These are phyloP conservation scores for Ulota crispa DNA, from an alignment of 225 moss, liverwort and hornwort genomes.

Conservation along the genomic window DNA sequence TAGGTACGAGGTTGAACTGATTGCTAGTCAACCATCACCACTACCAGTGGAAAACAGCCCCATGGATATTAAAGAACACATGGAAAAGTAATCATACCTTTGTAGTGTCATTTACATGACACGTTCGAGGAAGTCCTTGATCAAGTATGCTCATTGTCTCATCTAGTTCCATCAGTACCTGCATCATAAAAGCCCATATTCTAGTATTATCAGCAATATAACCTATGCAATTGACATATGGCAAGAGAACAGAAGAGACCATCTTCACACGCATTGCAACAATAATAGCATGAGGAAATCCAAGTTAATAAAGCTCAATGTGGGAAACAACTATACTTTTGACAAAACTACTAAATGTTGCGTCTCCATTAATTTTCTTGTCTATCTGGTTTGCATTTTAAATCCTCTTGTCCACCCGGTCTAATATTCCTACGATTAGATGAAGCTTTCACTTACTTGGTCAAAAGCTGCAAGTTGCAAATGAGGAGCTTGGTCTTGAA, in stretches of 20 bases:
- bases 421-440: background rate
- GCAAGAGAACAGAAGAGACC: slow-evolving; percentile 2
- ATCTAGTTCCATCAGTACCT: slow-evolving; percentile 86
- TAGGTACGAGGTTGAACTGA: background rate
- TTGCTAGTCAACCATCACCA: background rate
- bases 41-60: background rate
- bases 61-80: slow-evolving; percentile 1
- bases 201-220: background rate
- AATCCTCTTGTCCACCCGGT: background rate
- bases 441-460: slow-evolving; percentile 50
- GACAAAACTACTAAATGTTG: background rate
- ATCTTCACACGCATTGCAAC: background rate
- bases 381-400: background rate
- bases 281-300: slow-evolving; percentile 2
- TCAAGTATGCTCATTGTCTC: slow-evolving; percentile 60
- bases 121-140: slow-evolving; percentile 58
- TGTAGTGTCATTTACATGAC: slow-evolving; percentile 76
- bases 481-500: slow-evolving; percentile 69
- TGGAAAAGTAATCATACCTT: slow-evolving; percentile 51
- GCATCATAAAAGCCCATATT: slow-evolving; percentile 21
- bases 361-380: background rate
- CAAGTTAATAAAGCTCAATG: background rate
- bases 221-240: background rate
- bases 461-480: slow-evolving; percentile 85
- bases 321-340: background rate